Evolutionary conservation across 352 stramenopile species (phyloP), one percentile per base, ranked within the genome.

Genomic region (Aphanomyces cochlioides): DNA sequence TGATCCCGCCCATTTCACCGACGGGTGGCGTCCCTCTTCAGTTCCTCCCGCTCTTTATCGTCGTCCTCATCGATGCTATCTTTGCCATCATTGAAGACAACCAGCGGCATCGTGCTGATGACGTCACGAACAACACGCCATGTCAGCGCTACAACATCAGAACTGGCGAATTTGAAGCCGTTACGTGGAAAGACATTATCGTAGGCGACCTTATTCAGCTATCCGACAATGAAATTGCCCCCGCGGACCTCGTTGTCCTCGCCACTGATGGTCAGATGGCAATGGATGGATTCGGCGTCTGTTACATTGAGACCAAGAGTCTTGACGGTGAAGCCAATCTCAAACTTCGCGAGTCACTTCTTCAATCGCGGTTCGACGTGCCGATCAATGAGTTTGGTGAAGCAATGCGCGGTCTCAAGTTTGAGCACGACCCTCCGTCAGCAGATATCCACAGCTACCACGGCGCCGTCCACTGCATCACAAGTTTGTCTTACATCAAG

Each of bases 241-340:
- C 88, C 4, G 84, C 84, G 0, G 88, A 95, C 71, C 68, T 96
- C 10, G 77, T 96, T 47, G 88, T 96, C 67, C 76, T 96, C 41
- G 85, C 69, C 21, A 66, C 69, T 4, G 64, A 61, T n/a, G 54
- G 54, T 40, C 54, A 61, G 54, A 41, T 67, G 54, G 54, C 57
- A 28, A 21, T 79, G 10, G 82, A 78, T 5, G 92, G 91, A 60
- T 86, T 83, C 64, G 85, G 88, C 3, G 69, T 93, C 1, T 96
- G 88, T 72, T 95, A 96, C 73, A 87, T 96, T 15, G 88, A 96
- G 66, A 96, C 89, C 4, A 96, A 96, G 77, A 93, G 90, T 45
- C 64, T 96, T 1, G 89, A 96, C 57, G 88, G 88, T 7, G 87
- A 96, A 68, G 95, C 88, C 2, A 96, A 96, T 48, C 64, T 96